Evolutionary conservation across 1,284 basidiomycete genomes (phyloP), one percentile per base, ranked within the genome.

Genomic region (Puccinia coronata): DNA sequence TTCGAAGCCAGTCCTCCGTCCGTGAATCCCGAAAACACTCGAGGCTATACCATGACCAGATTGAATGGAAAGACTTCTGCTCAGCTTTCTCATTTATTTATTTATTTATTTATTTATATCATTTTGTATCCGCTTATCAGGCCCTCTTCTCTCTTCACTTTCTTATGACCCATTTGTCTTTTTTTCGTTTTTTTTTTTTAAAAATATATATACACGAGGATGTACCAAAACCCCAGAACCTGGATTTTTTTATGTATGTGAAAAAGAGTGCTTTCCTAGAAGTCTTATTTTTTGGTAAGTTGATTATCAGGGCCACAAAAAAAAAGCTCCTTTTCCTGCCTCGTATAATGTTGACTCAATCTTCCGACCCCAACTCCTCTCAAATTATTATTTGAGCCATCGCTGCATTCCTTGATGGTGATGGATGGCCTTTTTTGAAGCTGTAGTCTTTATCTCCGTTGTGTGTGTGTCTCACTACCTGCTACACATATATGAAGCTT

Each of bases 101-200:
- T 20, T 51, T 9, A 51, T 9, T 20, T 20, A 51, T 51, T 51
- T 20, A 51, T 51, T 51, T 14, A 43, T 43, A 43, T 59, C 14
- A 63, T 63, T 20, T 63, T 63, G 59, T 63, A 63, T 18, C 59
- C 34, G 18, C 25, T 31, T 63, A 63, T 63, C 59, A 25, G 57
- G 57, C 14, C 28, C 34, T 59, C n/a, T 39, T 59, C 4, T 31
- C 11, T 39, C 16, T 61, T 61, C 20, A 28, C 12, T 61, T 31
- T 63, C 59, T 63, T 39, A 39, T 39, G 18, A 39, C 59, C 34
- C 57, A 25, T 31, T 43, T 43, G 6, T 43, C 16, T 63, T 12
- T 39, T 23, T 39, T 12, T 12, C 34, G 34, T 23, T 63, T 14
- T 57, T 6, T 57, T 63, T 63, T 63, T 63, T 36, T 16, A 63